Evolutionary conservation across 106 monocot species (phyloP), one percentile per base, ranked within the genome.

Genomic region (Cymbidium sinense): DNA sequence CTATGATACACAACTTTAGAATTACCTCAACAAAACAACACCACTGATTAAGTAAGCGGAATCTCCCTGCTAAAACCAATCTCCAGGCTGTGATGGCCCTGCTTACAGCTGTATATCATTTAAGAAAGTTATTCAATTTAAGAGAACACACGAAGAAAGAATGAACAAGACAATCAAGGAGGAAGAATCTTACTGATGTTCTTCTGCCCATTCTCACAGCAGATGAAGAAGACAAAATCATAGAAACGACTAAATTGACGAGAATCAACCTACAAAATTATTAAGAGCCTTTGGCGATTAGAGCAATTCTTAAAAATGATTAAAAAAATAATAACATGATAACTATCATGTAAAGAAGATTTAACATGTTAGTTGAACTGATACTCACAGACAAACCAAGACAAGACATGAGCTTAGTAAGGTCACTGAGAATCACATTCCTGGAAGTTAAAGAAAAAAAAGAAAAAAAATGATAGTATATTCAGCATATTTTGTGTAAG

Each of bases 191-290:
- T 90, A 95, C 95, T 67, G 75, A 95, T 90, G 55, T 83, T 95
- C 75, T 90, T 95, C 82, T 95, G 95, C 19, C 95, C 93, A 77
- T 90, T 89, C 81, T 93, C 89, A 72, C 93, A 93, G 76, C 90
- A 95, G 70, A 87, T 76, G 79, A 93, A 93, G 84, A 90, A 95
- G 73, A 93, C 90, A 87, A 95, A 95, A 84, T 87, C 87, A 82
- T 95, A 95, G 77, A 95, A 95, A 77, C 77, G 81, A 75, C 79
- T 87, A 71, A 95, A 95, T 51, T 87, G 84, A 74, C 33, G 78
- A 43, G 90, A 82, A 76, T 90, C 90, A 30, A 77, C 90, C 95
- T 95, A 73, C 55, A 87, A 85, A 76, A 79, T 33, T 78, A 41
- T 37, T 4, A 19, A 29, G 0, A 75, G 10, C 41, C 1, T 25